Evolutionary conservation across 768 basidiomycete genomes (phyloP).

Genomic region (Pleurotus tuber-regium): DNA sequence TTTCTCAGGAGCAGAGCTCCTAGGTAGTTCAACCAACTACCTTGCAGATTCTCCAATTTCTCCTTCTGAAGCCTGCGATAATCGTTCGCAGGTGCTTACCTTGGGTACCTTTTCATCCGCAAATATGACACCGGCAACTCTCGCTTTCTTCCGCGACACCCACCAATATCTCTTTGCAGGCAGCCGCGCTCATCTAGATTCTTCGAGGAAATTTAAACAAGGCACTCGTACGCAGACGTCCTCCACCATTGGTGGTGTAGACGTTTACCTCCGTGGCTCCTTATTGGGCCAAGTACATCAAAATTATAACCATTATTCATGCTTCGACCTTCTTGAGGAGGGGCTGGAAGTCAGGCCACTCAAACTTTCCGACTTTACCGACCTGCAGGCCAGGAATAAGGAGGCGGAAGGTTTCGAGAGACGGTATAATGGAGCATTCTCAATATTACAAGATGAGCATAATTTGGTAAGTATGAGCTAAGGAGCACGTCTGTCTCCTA

Average conservation of each 20-base stretch:
- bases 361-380: slow-evolving; percentile 9
- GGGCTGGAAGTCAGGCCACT: slow-evolving; percentile 21
- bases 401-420: slow-evolving; percentile 11
- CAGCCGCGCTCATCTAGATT: background rate
- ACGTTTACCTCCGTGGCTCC: slow-evolving; percentile 33
- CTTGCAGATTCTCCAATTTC: slow-evolving; percentile 14
- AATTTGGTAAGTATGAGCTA: slow-evolving; percentile 13
- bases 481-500: background rate
- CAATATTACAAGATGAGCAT: slow-evolving; percentile 7
- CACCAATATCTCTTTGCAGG: slow-evolving; percentile 13
- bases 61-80: slow-evolving; percentile 25
- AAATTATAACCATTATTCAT: slow-evolving; percentile 25
- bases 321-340: slow-evolving; percentile 22
- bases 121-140: slow-evolving; percentile 18
- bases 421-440: slow-evolving; percentile 9
- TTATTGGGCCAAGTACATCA: slow-evolving; percentile 24
- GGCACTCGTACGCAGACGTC: slow-evolving; percentile 29
- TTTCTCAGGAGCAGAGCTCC: slow-evolving; percentile 50
- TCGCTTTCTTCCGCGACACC: slow-evolving; percentile 26
- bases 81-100: slow-evolving; percentile 24
- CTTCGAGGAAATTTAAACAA: slow-evolving; percentile 2
- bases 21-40: slow-evolving; percentile 23
- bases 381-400: slow-evolving; percentile 15
- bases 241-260: slow-evolving; percentile 34
- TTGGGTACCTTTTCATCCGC: slow-evolving; percentile 18